These are phyloP conservation scores for Eragrostis nindensis DNA, from an alignment of 176 grass and related monocot species.

Conservation along the genomic window DNA sequence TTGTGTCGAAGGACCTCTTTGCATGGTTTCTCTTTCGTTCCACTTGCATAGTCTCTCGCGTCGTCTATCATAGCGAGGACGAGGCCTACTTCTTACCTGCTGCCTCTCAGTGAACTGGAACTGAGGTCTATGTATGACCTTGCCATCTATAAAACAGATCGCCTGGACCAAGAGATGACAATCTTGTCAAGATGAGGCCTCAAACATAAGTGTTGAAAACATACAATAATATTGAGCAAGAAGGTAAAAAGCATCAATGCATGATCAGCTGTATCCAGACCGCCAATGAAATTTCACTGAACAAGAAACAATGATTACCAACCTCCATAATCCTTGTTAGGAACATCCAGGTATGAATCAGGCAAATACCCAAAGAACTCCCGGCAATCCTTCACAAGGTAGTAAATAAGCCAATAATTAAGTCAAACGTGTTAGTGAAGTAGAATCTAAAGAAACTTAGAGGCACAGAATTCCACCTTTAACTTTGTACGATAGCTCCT, in stretches of 20 bases:
- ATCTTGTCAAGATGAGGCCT: not conserved
- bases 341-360: slow-evolving; percentile 97
- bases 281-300: not conserved
- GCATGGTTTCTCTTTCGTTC: slow-evolving; percentile 71
- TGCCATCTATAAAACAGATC: slow-evolving; percentile 89
- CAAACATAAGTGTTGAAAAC: not conserved
- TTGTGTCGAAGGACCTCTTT: slow-evolving; percentile 43
- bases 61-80: slow-evolving; percentile 63
- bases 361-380: slow-evolving; percentile 99
- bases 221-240: not conserved
- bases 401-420: slow-evolving; percentile 27
- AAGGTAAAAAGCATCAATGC: slow-evolving; percentile 8
- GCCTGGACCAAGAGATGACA: slow-evolving; percentile 48
- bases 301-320: slow-evolving; percentile 5
- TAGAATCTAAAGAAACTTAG: slow-evolving; percentile 18
- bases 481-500: slow-evolving; percentile 97
- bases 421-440: not conserved
- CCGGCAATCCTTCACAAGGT: slow-evolving; percentile 69
- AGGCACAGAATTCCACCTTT: slow-evolving; percentile 70
- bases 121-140: slow-evolving; percentile 72
- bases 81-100: slow-evolving; percentile 69
- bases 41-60: slow-evolving; percentile 68
- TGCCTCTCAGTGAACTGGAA: slow-evolving; percentile 78
- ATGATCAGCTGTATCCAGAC: not conserved
- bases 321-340: slow-evolving; percentile 99